Evolutionary conservation across 164 flowering plant genomes (phyloP), one percentile per base, ranked within the genome.

Genomic region (Stephania yunnanensis): DNA sequence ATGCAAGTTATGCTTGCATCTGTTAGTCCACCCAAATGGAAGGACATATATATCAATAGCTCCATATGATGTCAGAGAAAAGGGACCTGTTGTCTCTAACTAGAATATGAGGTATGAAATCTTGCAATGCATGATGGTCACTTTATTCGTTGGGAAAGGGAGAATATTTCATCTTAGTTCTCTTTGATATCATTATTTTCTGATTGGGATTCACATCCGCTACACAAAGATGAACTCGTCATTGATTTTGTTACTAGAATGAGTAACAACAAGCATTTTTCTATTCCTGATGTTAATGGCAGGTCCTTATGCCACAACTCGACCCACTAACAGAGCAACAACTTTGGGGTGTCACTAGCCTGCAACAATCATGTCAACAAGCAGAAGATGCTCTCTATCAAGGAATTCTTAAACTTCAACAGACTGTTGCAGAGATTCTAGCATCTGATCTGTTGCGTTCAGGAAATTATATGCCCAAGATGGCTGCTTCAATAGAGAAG

Each of bases 311-410:
- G 77, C 93, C 92, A 61, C 92, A 89, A 69, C 85, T 95, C 71
- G 91, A 91, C 4, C 84, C 87, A 30, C 80, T 95, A 82, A 73
- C 94, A 48, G 94, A 95, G 1, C 84, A 86, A 71, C 99, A 95
- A 77, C 15, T 79, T 63, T 3, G 78, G 71, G 87, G 85, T 17
- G 86, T 90, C 13, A 73, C 53, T 65, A 92, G 83, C 78, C 90
- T 95, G 70, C 83, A 74, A 76, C 91, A 86, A 67, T 87, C 98
- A 48, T 92, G 96, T 82, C 92, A 87, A 80, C 98, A 95, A 84
- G 95, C 92, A 29, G 99, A 95, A 84, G 99, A 95, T 75, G 97
- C 99, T 46, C 90, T 95, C 46, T 83, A 92, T 45, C 98, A 91
- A 77, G 99, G 99, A 69, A 89, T 93, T 98, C 94, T 88, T 1